Evolutionary conservation across 768 basidiomycete genomes (phyloP), one percentile per base, ranked within the genome.

Genomic region (Mycena capillaripes): DNA sequence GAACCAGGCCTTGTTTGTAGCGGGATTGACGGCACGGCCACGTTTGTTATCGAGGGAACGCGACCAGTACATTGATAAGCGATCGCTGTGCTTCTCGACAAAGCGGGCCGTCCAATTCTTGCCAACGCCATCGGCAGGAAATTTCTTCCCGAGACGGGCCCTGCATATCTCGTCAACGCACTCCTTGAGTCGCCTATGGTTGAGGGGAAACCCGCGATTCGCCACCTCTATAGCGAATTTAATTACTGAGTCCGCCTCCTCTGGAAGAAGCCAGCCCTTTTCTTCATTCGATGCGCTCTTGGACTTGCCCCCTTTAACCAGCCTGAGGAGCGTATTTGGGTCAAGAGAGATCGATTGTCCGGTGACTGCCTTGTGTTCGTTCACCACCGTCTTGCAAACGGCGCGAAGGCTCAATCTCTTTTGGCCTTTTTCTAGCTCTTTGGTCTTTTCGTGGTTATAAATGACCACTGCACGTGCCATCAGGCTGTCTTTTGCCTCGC

Each of bases 141-240:
- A 55, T 55, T 29, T 29, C 11, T 55, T 11, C 29, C 53, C 53
- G 19, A 55, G 53, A 29, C 29, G 53, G 11, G 53, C 53, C 3
- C 30, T 11, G 53, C 53, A 55, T 11, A 55, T 55, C 53, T 55
- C 53, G 53, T 55, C 53, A 44, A 81, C 82, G 74, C 81, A 76
- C 67, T 83, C 81, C 64, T 80, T 79, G 2, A 86, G 65, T 5
- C 76, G 56, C 27, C 56, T 34, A 61, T 84, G 83, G 42, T 59
- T 82, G 10, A 82, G 76, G 12, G 83, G 83, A 69, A 84, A 84
- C 14, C 83, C 83, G 21, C 76, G 71, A 29, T 76, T 58, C 21
- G 81, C 84, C 36, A 77, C 64, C 42, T 81, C 78, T 27, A 77
- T 63, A 17, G 76, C 69, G 73, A 77, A 80, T 27, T 75, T 63